These are phyloP conservation scores for Ploettnerulaceae sp. DNA, from an alignment of 2,329 filamentous ascomycete species.

Conservation along the genomic window DNA sequence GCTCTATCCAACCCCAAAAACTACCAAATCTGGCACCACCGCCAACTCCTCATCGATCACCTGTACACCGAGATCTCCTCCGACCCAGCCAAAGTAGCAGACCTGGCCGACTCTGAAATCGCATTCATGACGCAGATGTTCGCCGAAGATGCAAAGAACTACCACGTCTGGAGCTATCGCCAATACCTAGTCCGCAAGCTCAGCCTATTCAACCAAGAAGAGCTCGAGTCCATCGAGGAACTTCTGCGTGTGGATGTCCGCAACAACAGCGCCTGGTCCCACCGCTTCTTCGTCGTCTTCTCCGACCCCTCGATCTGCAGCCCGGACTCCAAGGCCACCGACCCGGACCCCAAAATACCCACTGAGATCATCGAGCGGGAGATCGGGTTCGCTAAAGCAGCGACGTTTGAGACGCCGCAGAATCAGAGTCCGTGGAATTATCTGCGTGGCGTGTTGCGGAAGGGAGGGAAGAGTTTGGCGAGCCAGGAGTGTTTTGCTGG, in stretches of 20 bases:
- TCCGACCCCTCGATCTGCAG: conserved; percentile 51
- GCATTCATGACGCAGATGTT: conserved; percentile 79
- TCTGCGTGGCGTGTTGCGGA: conserved; percentile 67
- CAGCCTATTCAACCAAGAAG: conserved; percentile 57
- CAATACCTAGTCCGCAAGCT: conserved; percentile 63
- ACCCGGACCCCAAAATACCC: conserved; percentile 53
- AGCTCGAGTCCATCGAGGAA: conserved; percentile 66
- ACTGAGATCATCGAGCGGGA: conserved; percentile 66
- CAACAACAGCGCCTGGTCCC: conserved; percentile 97
- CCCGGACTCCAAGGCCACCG: conserved; percentile 43
- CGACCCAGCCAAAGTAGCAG: conserved; percentile 49
- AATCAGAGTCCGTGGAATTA: conserved; percentile 97
- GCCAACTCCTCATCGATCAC: conserved; percentile 59
- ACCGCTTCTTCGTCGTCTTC: conserved; percentile 92
- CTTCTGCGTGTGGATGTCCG: conserved; percentile 77
- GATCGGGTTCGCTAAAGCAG: conserved; percentile 65
- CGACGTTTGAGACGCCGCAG: conserved; percentile 77
- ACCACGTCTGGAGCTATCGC: conserved; percentile 96
- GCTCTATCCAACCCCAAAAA: conserved; percentile 88
- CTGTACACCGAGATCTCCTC: conserved; percentile 55
- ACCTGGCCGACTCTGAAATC: conserved; percentile 60
- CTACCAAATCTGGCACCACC: conserved; percentile 93
- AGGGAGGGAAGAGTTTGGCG: conserved; percentile 51
- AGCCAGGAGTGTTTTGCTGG: conserved; percentile 45
- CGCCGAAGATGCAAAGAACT: conserved; percentile 86